Evolutionary conservation across 495 filamentous ascomycete genomes (phyloP).

Genomic region (Neurospora sp.): DNA sequence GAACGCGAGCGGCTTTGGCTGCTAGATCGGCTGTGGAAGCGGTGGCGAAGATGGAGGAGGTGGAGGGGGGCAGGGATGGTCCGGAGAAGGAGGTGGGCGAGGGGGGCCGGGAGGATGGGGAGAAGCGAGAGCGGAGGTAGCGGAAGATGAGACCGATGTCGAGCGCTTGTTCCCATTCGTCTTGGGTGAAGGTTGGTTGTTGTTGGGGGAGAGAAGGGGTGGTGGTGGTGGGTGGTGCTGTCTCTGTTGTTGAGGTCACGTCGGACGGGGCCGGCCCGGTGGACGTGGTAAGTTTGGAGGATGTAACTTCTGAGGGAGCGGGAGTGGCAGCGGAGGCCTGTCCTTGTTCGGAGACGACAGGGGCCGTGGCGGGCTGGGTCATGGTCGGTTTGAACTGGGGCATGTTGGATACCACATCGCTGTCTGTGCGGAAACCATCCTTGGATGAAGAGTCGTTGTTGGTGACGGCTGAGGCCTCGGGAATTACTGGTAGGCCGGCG

Average conservation of each 20-base stretch:
- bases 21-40: constrained; percentile 52
- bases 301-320: background rate
- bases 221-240: background rate
- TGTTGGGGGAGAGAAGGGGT: background rate
- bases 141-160: constrained; percentile 83
- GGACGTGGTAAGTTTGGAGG: background rate
- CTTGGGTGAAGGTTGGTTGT: constrained; percentile 36
- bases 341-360: background rate
- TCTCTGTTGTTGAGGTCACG: background rate
- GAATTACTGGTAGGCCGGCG: constrained; percentile 44
- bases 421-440: background rate
- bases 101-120: constrained; percentile 21
- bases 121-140: constrained; percentile 69
- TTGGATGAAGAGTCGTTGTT: constrained; percentile 4
- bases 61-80: constrained; percentile 8
- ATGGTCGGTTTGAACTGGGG: constrained; percentile 43
- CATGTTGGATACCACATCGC: constrained; percentile 16
- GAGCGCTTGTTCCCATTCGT: constrained; percentile 84
- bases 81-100: constrained; percentile 28
- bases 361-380: constrained; percentile 14
- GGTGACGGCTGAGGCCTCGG: constrained; percentile 31
- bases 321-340: background rate
- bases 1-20: constrained; percentile 69
- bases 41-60: constrained; percentile 27
- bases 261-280: background rate